Base-by-base conservation (phyloP, 2,329 filamentous ascomycete species). In the Xylariaceae sp. region DNA sequence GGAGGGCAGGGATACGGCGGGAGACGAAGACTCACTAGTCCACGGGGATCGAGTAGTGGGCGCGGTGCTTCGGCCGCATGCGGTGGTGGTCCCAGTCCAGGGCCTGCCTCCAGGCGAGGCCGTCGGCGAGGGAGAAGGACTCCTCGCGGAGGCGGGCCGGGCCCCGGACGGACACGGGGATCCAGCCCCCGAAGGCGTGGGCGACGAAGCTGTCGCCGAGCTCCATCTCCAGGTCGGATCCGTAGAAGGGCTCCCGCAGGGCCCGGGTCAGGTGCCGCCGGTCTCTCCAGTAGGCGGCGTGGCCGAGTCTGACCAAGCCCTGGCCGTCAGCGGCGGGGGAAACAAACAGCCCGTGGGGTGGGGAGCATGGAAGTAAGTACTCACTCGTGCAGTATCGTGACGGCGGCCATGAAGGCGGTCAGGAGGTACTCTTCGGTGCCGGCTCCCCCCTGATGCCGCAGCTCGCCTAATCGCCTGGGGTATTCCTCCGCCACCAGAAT, bases 121-220 rank as follows among this genome's bases (percentile, higher is more conserved):
- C 55, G 5, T 44, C 42, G 10, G 42, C 40, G 32, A 59, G 54
- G 7, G 38, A 46, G 25, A 48, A 45, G n/a, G n/a, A n/a, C 15
- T 36, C 29, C 13, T 33, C 28, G 25, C 32, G 32, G 8, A 46
- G 29, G n/a, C 32, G 32, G 2, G 27, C 16, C 11, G 38, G 17
- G 8, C 42, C 33, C 25, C 40, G 40, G 13, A 57, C 40, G 3
- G 55, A 52, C 4, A 56, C 48, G 0, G 55, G 57, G 5, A 50
- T 28, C 53, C 54, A 58, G 8, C 54, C 55, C 6, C 55, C 51
- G 35, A 59, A 60, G 2, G 57, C 41, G n/a, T 48, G 44, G 9
- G 52, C 49, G n/a, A 59, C 34, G 38, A 59, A 57, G 41, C 52
- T 58, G 32, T 58, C 52, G 16, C 56, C 55, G 6, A 58, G 47